Evolutionary conservation across 768 basidiomycete species (phyloP), one percentile per base, ranked within the genome.

Genomic region (Atractiella rhizophila): DNA sequence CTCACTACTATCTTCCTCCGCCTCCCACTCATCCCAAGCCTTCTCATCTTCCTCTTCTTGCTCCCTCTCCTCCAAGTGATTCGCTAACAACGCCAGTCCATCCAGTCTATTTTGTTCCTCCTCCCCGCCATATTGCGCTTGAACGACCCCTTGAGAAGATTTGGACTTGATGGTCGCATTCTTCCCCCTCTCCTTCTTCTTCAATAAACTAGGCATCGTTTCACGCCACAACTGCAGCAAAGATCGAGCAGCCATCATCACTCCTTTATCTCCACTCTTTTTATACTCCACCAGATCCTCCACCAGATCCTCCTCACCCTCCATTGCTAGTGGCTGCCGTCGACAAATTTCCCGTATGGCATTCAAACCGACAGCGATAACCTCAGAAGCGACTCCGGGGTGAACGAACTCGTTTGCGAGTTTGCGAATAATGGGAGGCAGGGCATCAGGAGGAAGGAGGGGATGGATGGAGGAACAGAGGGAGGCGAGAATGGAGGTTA

Each of bases 291-390:
- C 69, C 47, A 98, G 59, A 60, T 98, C 91, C 3, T 76, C 73
- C 4, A 98, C 63, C 20, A 94, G 59, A 52, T 94, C 88, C 49
- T 82, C 81, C 49, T 88, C 82, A n/a, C n/a, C n/a, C n/a, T n/a
- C n/a, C 76, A 98, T 94, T 40, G 78, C 73, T 81, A 83, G 86
- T 4, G 88, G 82, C 56, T 98, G 91, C 28, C 88, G 60, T 25
- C 78, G 60, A 57, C 83, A 91, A n/a, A 98, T 70, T 57, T 96
- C 88, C 24, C 85, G 68, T 30, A 98, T 82, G 13, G 81, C 70
- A 58, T 98, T 98, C 48, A 98, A 62, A n/a, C 91, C 91, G 0
- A 88, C 91, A 1, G 86, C 74, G 46, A 94, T 77, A 52, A 96
- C 83, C 58, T 94, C 85, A 51, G 76, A 71, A 1, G 81, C 81